phyloP scores from a whole-genome alignment of 2,329 filamentous ascomycete species.

The Trichoderma sp. region DNA sequence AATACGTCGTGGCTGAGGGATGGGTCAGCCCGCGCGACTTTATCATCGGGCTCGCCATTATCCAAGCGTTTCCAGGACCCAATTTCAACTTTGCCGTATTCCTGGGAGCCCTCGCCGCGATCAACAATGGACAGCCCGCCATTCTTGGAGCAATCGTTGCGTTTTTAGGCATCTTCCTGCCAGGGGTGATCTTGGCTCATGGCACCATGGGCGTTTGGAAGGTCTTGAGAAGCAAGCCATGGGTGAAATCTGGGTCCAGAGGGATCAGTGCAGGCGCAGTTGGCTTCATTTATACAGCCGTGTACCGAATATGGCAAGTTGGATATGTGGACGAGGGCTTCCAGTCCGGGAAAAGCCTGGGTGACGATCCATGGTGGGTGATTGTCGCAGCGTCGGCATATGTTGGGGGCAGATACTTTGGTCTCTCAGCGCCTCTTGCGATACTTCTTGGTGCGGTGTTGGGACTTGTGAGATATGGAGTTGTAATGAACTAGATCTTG shows the following conservation, averaged over 20 bases:
- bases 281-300: conserved; percentile 65
- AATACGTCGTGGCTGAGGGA: conserved; percentile 66
- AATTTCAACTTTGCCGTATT: conserved; percentile 61
- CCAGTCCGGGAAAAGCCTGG: conserved; percentile 56
- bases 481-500: conserved; percentile 29
- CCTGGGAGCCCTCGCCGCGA: conserved; percentile 55
- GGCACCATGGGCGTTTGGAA: conserved; percentile 61
- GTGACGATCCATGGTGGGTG: conserved; percentile 65
- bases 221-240: conserved; percentile 49
- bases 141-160: conserved; percentile 55
- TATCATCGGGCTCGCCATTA: conserved; percentile 71
- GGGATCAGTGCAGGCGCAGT: conserved; percentile 65
- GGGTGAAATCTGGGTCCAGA: conserved; percentile 54
- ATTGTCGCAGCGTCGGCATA: conserved; percentile 55
- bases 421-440: conserved; percentile 39
- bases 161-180: conserved; percentile 57
- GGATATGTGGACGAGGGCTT: conserved; percentile 58
- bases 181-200: conserved; percentile 54
- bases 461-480: conserved; percentile 41
- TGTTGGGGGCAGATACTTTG: conserved; percentile 42
- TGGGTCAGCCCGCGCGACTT: conserved; percentile 75
- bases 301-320: conserved; percentile 66
- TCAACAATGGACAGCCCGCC: conserved; percentile 42
- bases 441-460: conserved; percentile 43
- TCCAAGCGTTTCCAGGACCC: conserved; percentile 66